Conservation (phyloP, 495 filamentous ascomycete species). For the Aspergillus egyptiacus region DNA sequence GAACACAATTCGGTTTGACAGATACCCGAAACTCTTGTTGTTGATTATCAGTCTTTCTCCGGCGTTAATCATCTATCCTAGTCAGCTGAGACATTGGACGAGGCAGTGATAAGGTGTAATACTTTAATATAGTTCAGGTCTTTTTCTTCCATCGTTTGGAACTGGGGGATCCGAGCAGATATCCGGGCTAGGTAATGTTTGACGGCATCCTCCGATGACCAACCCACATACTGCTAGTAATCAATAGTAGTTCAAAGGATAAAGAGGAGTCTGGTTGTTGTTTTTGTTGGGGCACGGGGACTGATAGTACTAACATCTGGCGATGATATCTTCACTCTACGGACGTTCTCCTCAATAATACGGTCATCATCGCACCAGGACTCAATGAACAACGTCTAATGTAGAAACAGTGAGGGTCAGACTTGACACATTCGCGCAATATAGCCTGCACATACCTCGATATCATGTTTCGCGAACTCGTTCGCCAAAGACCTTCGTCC, state of each 20-base stretch:
- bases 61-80: conserved; percentile 81
- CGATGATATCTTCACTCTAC: conserved; percentile 96
- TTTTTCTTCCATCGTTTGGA: conserved; percentile 91
- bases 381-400: conserved; percentile 89
- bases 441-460: conserved; percentile 54
- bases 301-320: conserved; percentile 65
- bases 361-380: conserved; percentile 87
- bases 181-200: conserved; percentile 86
- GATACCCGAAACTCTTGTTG: conserved; percentile 90
- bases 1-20: conserved; percentile 94
- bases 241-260: conserved; percentile 14
- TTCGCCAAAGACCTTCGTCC: conserved; percentile 85
- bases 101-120: not conserved
- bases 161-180: conserved; percentile 84
- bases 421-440: not conserved
- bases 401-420: not conserved
- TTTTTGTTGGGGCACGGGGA: too few relatives aligned
- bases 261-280: too few relatives aligned
- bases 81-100: conserved; percentile 11
- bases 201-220: conserved; percentile 86
- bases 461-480: conserved; percentile 93
- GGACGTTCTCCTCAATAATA: conserved; percentile 95
- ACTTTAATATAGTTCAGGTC: conserved; percentile 94
- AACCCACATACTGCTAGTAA: conserved; percentile 65
- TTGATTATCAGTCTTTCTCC: conserved; percentile 89